Base-by-base conservation (phyloP, 2,329 filamentous ascomycete genomes). In the Lachnellula cervina region DNA sequence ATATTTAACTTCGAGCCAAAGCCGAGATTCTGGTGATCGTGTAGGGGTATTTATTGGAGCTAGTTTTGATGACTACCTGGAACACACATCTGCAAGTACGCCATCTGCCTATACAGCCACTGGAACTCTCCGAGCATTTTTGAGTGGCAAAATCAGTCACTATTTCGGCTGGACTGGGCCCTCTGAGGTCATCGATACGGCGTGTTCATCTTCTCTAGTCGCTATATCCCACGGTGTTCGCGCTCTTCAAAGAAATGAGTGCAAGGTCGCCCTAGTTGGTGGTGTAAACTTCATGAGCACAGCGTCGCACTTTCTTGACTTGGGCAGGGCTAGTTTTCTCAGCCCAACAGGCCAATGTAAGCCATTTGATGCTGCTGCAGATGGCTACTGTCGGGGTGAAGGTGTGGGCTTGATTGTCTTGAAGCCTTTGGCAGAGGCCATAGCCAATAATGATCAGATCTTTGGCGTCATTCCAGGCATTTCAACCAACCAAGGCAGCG, bases 101-200 rank as follows among this genome's bases (percentile, higher is more conserved):
- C n/a, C 53, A 35, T 40, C 16, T 25, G 42, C 53, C n/a, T 51
- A 45, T 32, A 44, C 40, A n/a, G 16, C 48, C n/a, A 55, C 47
- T 4, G 53, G 53, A 19, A 51, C 47, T n/a, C 13, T 55, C 11
- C 35, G 48, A 35, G 34, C 35, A 14, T 55, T 55, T 34, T 11
- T 51, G 13, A 13, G 35, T 34, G 53, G 53, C 13, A 51, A 28
- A 32, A 16, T 55, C 11, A 51, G 48, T 21, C 35, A 55, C 19
- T 40, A 38, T 42, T 54, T 40, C 17, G 45, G 51, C 9, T 54
- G 51, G 44, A 49, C 44, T 9, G 88, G 88, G 0, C 87, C 87
- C 0, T 88, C 83, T 25, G 85, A 83, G 66, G 87, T 80, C 0
- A 68, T 83, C 14, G 80, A 83, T 51, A 83, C 81, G 0, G 81